These are phyloP conservation scores for Flaveria brownii DNA, from an alignment of 129 eudicot species.

Conservation along the genomic window DNA sequence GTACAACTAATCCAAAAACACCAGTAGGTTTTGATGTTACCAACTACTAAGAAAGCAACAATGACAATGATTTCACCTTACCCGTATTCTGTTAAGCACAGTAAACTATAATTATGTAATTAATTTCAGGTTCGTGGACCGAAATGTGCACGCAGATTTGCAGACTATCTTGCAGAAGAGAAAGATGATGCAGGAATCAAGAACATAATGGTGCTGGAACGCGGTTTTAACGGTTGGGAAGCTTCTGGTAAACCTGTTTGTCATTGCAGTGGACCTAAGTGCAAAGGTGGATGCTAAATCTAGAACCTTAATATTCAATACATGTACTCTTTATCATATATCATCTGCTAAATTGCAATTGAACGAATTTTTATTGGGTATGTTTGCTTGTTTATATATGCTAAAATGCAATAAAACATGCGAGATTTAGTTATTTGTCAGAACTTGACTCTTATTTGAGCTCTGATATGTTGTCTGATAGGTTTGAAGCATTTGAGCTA, in stretches of 20 bases:
- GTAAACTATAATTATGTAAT: background rate
- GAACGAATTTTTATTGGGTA: too few relatives aligned
- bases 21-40: background rate
- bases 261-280: constrained; percentile 62
- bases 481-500: background rate
- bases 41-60: background rate
- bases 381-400: background rate
- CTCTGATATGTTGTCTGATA: background rate
- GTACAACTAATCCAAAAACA: background rate
- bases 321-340: constrained; percentile 3
- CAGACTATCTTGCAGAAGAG: constrained; percentile 58
- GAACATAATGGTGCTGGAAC: constrained; percentile 75
- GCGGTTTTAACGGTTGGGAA: constrained; percentile 94
- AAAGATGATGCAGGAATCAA: constrained; percentile 62
- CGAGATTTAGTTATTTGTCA: constrained; percentile 5
- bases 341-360: constrained; percentile 15
- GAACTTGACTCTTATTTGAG: constrained; percentile 14
- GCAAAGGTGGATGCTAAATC: constrained; percentile 52
- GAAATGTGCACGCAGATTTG: constrained; percentile 76
- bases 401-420: background rate
- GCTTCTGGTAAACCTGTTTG: constrained; percentile 91
- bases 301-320: background rate
- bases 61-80: background rate
- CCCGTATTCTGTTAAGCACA: background rate
- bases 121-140: constrained; percentile 85